Conservation (phyloP, 106 monocot genomes). For the Gastrodia elata region DNA sequence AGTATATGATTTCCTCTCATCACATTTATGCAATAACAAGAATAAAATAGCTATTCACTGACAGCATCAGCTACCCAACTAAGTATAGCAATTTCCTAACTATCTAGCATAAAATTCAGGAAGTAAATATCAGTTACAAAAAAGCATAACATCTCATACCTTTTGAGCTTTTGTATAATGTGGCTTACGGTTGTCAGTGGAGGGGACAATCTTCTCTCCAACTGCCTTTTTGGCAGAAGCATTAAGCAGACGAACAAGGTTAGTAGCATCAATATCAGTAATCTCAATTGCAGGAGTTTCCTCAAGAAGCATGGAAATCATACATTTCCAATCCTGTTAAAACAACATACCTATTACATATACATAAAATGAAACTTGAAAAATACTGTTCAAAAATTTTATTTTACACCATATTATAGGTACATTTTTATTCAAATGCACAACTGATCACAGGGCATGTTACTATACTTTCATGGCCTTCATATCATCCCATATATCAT, state of each 20-base stretch:
- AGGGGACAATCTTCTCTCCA: conserved; percentile 92
- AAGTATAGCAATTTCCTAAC: neutral
- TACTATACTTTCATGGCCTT: conserved; percentile 86
- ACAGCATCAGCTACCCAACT: neutral
- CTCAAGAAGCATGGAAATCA: conserved; percentile 87
- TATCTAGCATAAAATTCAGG: neutral
- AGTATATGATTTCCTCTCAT: neutral
- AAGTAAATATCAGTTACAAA: neutral
- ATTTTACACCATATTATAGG: neutral
- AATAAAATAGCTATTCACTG: neutral
- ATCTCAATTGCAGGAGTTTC: conserved; percentile 65
- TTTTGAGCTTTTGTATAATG: conserved; percentile 83
- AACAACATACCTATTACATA: neutral
- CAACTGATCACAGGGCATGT: neutral
- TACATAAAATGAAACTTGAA: neutral
- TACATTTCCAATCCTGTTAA: conserved; percentile 90
- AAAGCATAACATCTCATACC: conserved; percentile 23
- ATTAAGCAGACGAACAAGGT: conserved; percentile 74
- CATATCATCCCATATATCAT: conserved; percentile 99
- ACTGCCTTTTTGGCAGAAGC: conserved; percentile 82
- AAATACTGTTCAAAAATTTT: neutral
- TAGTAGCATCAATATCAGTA: conserved; percentile 86
- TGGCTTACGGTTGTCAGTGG: conserved; percentile 67
- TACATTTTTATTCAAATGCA: neutral
- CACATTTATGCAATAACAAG: neutral